phyloP scores from a whole-genome alignment of 306 rosid species.

The Erythrophleum fordii region DNA sequence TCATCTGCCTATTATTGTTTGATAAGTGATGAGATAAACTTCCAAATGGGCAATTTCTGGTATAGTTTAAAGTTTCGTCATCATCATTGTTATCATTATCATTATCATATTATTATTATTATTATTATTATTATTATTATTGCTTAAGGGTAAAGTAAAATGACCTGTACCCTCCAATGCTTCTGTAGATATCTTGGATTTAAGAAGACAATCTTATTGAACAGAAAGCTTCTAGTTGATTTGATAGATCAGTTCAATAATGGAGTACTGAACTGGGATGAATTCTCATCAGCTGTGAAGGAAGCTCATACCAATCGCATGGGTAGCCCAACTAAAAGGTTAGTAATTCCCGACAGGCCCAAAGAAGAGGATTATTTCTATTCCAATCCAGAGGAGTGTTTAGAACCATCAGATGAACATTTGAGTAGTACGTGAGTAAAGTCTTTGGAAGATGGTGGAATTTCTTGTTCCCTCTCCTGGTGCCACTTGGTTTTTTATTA shows the following conservation, averaged over 20 bases:
- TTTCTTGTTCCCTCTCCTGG: conserved; percentile 45
- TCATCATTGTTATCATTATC: neutral
- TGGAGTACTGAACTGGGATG: conserved; percentile 66
- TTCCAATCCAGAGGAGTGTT: conserved; percentile 90
- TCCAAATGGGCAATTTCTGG: conserved; percentile 3
- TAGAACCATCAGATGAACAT: conserved; percentile 53
- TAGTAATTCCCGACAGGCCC: conserved; percentile 82
- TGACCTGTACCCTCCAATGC: conserved; percentile 31
- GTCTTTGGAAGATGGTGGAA: conserved; percentile 46
- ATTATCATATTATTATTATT: neutral
- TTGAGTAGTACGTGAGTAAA: conserved; percentile 62
- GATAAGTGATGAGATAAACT: neutral
- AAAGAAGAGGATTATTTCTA: conserved; percentile 93
- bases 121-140: neutral
- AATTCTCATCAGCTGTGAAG: conserved; percentile 82
- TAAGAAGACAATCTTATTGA: conserved; percentile 81
- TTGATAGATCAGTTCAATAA: conserved; percentile 75
- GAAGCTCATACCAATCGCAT: conserved; percentile 79
- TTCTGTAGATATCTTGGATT: conserved; percentile 79
- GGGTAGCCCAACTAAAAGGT: conserved; percentile 75
- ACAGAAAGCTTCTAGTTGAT: conserved; percentile 81
- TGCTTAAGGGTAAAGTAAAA: neutral
- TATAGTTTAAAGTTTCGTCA: neutral
- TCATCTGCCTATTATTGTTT: neutral
- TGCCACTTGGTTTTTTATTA: conserved; percentile 49